Evolutionary conservation across 176 grass and related monocot genomes (phyloP), one percentile per base, ranked within the genome.

Genomic region (Hyparrhenia diplandra): DNA sequence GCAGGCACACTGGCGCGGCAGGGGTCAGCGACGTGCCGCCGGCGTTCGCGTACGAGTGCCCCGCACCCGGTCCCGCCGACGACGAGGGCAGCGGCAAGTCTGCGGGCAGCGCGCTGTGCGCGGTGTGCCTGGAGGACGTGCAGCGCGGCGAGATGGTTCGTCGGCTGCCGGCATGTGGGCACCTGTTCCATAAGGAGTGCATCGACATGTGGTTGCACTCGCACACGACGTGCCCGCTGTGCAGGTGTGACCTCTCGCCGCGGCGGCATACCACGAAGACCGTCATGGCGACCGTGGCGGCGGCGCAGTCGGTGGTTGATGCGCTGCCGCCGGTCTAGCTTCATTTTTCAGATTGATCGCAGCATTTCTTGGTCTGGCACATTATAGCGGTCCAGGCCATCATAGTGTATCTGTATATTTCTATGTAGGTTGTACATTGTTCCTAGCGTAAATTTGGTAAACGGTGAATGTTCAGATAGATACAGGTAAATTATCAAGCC

Each of bases 141-240:
- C 75, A 6, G 43, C 59, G 16, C 14, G 70, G 81, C n/a, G 70
- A 74, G 42, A 11, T 43, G 31, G 81, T 74, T 21, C 41, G 80
- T 58, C 80, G 69, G 58, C 13, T 83, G 70, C 80, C 70, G 14
- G 58, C 59, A 59, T 83, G 81, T 71, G 30, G 70, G 57, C 70
- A 74, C 80, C 58, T 83, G 31, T 83, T 83, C 81, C 81, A 83
- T 18, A 64, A 8, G 60, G 75, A 65, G 0, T 78, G 75, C 27
- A n/a, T n/a, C n/a, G n/a, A n/a, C n/a, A n/a, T n/a, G n/a, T n/a
- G n/a, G n/a, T n/a, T n/a, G n/a, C n/a, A n/a, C n/a, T n/a, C 31
- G 31, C 31, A 32, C 31, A 32, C 31, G 31, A 32, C 31, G 31
- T 32, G 31, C 31, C 31, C 31, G 31, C 31, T 32, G 31, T 32